Percentiles rank a stretch among this genome's conserved stretches.
Evolutionary conservation across 2,329 filamentous ascomycete species (phyloP).

Genomic region (Pezicula rhizophila): DNA sequence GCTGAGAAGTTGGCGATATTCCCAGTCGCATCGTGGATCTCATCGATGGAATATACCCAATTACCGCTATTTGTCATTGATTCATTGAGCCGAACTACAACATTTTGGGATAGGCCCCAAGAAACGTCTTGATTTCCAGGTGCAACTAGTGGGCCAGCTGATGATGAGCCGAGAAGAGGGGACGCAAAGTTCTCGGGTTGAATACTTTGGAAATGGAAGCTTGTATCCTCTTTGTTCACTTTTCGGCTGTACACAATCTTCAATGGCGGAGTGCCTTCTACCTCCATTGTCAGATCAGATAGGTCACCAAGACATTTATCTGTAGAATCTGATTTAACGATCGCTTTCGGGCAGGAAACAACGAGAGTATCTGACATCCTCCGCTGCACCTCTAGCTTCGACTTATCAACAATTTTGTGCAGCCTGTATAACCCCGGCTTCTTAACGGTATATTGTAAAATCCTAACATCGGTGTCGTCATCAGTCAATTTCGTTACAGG

Average conservation of each 20-base stretch:
- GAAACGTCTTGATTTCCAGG: constrained; percentile 60
- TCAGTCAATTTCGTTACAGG: constrained; percentile 59
- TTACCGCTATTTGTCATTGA: constrained; percentile 72
- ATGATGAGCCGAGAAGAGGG: constrained; percentile 60
- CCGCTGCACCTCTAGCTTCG: constrained; percentile 85
- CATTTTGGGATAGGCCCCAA: constrained; percentile 72
- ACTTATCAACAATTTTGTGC: constrained; percentile 81
- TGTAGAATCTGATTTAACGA: constrained; percentile 56
- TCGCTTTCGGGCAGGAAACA: constrained; percentile 76
- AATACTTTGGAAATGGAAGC: constrained; percentile 86
- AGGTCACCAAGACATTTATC: constrained; percentile 81
- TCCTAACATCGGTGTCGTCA: constrained; percentile 49
- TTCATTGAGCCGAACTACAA: constrained; percentile 83
- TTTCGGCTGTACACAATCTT: constrained; percentile 88
- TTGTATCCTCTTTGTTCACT: constrained; percentile 76
- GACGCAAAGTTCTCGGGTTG: constrained; percentile 83
- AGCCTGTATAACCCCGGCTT: constrained; percentile 85
- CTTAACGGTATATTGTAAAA: constrained; percentile 69
- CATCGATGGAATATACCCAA: constrained; percentile 87
- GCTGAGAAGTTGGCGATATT: constrained; percentile 74
- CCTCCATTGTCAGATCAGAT: constrained; percentile 76
- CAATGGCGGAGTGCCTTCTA: constrained; percentile 82
- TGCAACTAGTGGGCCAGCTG: constrained; percentile 50
- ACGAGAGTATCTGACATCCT: constrained; percentile 73
- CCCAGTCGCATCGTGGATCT: constrained; percentile 85